Evolutionary conservation across 495 filamentous ascomycete genomes (phyloP).

Genomic region (Filosporella fistucella): DNA sequence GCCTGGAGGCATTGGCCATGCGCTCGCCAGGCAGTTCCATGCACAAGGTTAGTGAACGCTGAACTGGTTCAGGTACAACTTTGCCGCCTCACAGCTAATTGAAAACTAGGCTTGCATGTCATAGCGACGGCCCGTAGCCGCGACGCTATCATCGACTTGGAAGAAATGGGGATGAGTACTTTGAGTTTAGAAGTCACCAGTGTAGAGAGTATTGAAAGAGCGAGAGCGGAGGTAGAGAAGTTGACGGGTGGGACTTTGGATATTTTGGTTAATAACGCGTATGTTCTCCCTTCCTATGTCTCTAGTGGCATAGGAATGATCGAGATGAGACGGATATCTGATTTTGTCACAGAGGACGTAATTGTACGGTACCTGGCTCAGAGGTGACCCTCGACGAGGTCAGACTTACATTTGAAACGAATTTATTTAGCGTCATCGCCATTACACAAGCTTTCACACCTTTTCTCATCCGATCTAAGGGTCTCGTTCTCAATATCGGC

Average conservation of each 20-base stretch:
- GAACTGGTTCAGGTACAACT: too few relatives aligned
- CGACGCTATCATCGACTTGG: slow-evolving; percentile 38
- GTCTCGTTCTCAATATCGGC: slow-evolving; percentile 45
- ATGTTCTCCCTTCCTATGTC: slow-evolving; percentile 12
- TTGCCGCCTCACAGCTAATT: background rate
- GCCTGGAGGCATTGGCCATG: slow-evolving; percentile 48
- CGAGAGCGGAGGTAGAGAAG: slow-evolving; percentile 38
- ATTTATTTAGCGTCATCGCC: slow-evolving; percentile 45
- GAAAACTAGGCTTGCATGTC: slow-evolving; percentile 32
- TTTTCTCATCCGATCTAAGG: slow-evolving; percentile 39
- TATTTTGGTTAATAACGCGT: slow-evolving; percentile 66
- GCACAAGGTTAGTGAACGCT: slow-evolving; percentile 26
- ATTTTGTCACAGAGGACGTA: slow-evolving; percentile 2
- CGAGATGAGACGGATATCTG: background rate
- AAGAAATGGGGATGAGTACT: slow-evolving; percentile 39
- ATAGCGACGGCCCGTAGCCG: slow-evolving; percentile 46
- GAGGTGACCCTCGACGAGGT: slow-evolving; percentile 42
- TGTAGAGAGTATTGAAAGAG: slow-evolving; percentile 42
- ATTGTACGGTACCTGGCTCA: slow-evolving; percentile 28
- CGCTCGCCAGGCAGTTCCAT: slow-evolving; percentile 44
- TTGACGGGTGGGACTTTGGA: slow-evolving; percentile 55
- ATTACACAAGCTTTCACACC: slow-evolving; percentile 52
- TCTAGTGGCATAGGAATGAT: too few relatives aligned
- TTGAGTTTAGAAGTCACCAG: slow-evolving; percentile 46
- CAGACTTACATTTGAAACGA: slow-evolving; percentile 42